Base-by-base conservation (phyloP, 2,329 filamentous ascomycete species). In the Fusarium sublunatum region DNA sequence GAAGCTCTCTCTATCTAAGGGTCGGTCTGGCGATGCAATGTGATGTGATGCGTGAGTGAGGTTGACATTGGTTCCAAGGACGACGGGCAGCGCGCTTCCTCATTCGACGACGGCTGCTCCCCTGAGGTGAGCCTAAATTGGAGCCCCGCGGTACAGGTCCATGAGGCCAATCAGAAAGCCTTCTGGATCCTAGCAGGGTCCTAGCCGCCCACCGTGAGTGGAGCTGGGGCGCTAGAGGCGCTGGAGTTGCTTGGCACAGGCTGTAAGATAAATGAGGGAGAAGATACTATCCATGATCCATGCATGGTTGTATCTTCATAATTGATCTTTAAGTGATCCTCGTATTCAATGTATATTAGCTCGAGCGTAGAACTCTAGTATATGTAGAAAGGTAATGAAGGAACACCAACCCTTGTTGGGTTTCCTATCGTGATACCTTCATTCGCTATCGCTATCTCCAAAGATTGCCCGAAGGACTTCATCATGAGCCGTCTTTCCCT, bases 401-500 rank as follows among this genome's bases (percentile, higher is more conserved):
- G 12, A 6, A 13, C 12, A 13, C 11, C 3, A 8, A 19, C n/a
- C 15, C 7, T 35, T 35, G 32, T 24, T 11, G 43, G 22, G n/a
- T 9, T 35, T 48, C 10, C 39, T n/a, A 36, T 31, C 9, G 11
- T 45, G 25, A 49, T 52, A 45, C 41, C 51, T 46, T 58, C 62
- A 74, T 53, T 92, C 89, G 68, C 92, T 90, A 64, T 90, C 89
- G 71, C 91, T 91, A 73, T 93, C 92, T 6, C 93, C 94, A 83
- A 98, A 98, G 28, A 98, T 93, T n/a, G 92, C 91, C 67, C 87
- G 91, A 70, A 97, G 93, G 0, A 97, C 88, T 39, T 91, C 91
- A 44, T 93, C 91, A 13, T 90, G 88, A 1, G 93, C 91, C 50
- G 87, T 84, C 69, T 88, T 82, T 0, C 85, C 88, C 71, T 96